Conservation (phyloP, 75 land plant species). For the Cupressus sempervirens region DNA sequence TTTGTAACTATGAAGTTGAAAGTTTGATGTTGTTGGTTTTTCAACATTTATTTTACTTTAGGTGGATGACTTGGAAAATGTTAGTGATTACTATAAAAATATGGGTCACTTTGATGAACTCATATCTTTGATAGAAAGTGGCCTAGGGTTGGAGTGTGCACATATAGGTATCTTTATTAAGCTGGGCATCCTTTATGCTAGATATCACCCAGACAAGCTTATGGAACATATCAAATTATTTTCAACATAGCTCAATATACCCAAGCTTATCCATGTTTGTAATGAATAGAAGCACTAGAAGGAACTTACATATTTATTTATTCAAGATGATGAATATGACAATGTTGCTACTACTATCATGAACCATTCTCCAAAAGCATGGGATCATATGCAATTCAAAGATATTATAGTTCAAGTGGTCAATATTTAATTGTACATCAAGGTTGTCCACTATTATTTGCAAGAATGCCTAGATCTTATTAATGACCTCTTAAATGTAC, state of each 20-base stretch:
- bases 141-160: constrained; percentile 96
- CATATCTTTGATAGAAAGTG: constrained; percentile 96
- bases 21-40: neutral
- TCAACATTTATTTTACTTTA: constrained; percentile 16
- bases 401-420: constrained; percentile 96
- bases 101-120: constrained; percentile 95
- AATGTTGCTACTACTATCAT: constrained; percentile 99
- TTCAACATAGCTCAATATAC: constrained; percentile 92
- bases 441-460: constrained; percentile 93
- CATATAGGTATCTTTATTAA: constrained; percentile 99
- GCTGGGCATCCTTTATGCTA: too few relatives aligned
- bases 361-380: constrained; percentile 98
- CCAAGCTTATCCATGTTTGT: constrained; percentile 94
- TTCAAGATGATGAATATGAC: constrained; percentile 97
- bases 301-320: constrained; percentile 92
- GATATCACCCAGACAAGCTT: constrained; percentile 91
- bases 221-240: constrained; percentile 98
- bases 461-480: constrained; percentile 94
- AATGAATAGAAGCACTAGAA: constrained; percentile 99
- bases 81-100: constrained; percentile 93
- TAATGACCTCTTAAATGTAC: constrained; percentile 88
- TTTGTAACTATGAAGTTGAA: too few relatives aligned
- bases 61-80: constrained; percentile 99
- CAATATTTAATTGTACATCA: constrained; percentile 94
- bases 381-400: constrained; percentile 99